phyloP scores from a whole-genome alignment of 805 yeast genomes.

The Candida khao-thaluensis region DNA sequence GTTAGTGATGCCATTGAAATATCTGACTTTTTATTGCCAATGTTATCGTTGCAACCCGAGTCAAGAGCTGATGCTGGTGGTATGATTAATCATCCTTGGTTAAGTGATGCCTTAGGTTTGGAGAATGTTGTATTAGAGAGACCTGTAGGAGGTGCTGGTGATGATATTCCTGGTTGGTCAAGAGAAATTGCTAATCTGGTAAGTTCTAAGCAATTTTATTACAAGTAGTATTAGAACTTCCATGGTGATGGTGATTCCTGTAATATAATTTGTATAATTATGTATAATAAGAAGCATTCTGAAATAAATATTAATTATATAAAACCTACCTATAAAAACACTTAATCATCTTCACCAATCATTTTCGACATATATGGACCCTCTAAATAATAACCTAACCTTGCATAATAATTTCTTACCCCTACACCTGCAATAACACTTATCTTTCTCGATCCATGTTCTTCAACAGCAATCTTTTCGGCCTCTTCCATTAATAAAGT shows the following conservation, averaged over 20 bases:
- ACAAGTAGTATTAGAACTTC: not conserved
- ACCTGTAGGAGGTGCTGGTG: slow-evolving; percentile 75
- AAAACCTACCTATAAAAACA: not conserved
- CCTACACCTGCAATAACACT: slow-evolving; percentile 98
- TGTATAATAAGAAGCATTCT: slow-evolving; percentile 2
- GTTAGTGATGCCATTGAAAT: slow-evolving; percentile 69
- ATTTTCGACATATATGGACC: slow-evolving; percentile 95
- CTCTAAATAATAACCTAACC: slow-evolving; percentile 86
- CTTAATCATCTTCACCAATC: slow-evolving; percentile 9
- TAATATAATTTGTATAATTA: not conserved
- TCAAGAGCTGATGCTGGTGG: slow-evolving; percentile 95
- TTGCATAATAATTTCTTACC: slow-evolving; percentile 91
- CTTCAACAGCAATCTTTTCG: slow-evolving; percentile 90
- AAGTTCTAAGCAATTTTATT: slow-evolving; percentile 6
- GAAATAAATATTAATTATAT: slow-evolving; percentile 1
- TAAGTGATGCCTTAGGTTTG: slow-evolving; percentile 71
- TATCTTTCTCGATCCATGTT: slow-evolving; percentile 88
- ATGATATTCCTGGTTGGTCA: slow-evolving; percentile 90
- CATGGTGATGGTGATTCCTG: no score
- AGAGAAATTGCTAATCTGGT: slow-evolving; percentile 45
- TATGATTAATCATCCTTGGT: slow-evolving; percentile 84
- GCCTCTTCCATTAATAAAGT: slow-evolving; percentile 98
- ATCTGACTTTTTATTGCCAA: slow-evolving; percentile 76
- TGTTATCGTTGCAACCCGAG: slow-evolving; percentile 78
- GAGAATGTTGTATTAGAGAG: slow-evolving; percentile 71